A percentile compares a stretch with the other conserved stretches of the same genome.
Evolutionary conservation across 2,329 filamentous ascomycete genomes (phyloP).

Genomic region (Ceratocystis ficicola): DNA sequence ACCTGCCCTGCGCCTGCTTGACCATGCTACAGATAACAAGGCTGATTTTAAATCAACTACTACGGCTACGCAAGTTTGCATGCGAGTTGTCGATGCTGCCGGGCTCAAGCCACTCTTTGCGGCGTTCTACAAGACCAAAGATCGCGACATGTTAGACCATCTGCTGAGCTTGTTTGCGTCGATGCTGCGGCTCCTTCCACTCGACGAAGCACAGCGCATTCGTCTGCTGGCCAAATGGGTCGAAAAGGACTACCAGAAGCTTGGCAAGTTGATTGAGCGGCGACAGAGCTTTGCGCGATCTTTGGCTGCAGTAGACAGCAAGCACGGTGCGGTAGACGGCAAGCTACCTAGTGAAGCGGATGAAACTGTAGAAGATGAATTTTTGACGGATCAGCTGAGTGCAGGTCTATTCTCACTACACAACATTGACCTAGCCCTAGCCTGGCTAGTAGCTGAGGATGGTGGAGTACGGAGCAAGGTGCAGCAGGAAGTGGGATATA

Average conservation of each 20-base stretch:
- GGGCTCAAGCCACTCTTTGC: constrained; percentile 78
- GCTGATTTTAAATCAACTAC: constrained; percentile 29
- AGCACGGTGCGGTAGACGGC: constrained; percentile 25
- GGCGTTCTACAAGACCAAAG: constrained; percentile 70
- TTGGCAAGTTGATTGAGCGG: constrained; percentile 56
- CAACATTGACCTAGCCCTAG: constrained; percentile 69
- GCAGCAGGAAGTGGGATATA: constrained; percentile 48
- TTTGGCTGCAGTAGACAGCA: constrained; percentile 47
- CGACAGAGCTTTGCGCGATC: constrained; percentile 57
- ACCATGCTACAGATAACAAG: constrained; percentile 54
- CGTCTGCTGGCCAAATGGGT: constrained; percentile 86
- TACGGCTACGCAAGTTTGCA: constrained; percentile 52
- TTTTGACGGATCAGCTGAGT: constrained; percentile 63
- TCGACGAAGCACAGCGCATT: constrained; percentile 65
- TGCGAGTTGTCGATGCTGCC: constrained; percentile 65
- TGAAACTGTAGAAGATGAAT: constrained; percentile 56
- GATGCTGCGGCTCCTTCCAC: constrained; percentile 66
- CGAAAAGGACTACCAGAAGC: constrained; percentile 86
- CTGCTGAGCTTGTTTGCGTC: constrained; percentile 74
- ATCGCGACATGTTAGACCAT: constrained; percentile 62
- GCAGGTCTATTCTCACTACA: constrained; percentile 76
- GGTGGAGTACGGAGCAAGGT: constrained; percentile 57
- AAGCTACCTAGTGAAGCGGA: constrained; percentile 24
- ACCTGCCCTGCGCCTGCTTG: constrained; percentile 66
- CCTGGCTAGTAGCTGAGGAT: constrained; percentile 89